Percentiles rank a stretch among this genome's conserved stretches.
phyloP scores from a whole-genome alignment of 1,284 basidiomycete genomes.

The Puccinia coronata region DNA sequence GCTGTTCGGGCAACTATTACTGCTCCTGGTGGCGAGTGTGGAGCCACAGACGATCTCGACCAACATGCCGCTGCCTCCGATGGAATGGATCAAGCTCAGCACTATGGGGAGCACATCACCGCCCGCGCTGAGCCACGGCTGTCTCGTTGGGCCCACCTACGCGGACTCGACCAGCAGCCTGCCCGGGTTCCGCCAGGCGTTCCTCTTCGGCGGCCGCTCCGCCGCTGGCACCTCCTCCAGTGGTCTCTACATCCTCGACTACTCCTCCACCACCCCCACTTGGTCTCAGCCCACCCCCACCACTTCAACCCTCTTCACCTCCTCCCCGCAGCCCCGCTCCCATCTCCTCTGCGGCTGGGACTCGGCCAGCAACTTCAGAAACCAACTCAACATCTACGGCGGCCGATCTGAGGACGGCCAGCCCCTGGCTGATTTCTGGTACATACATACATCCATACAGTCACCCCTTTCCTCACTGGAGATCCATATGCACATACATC shows the following conservation, averaged over 20 bases:
- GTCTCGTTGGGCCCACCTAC: conserved; percentile 37
- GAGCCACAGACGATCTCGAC: conserved; percentile 37
- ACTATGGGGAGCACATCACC: conserved; percentile 18
- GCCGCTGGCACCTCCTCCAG: conserved; percentile 13
- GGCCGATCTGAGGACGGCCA: conserved; percentile 34
- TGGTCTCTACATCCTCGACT: conserved; percentile 30
- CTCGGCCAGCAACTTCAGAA: conserved; percentile 25
- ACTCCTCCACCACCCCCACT: not conserved
- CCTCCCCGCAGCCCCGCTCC: conserved; percentile 17
- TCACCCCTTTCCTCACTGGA: not conserved
- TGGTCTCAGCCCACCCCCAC: conserved; percentile 42
- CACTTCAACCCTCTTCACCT: conserved; percentile 30
- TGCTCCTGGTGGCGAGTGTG: not conserved
- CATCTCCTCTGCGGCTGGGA: conserved; percentile 40
- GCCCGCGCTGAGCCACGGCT: conserved; percentile 29
- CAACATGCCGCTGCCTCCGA: conserved; percentile 38
- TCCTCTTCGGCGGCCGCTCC: conserved; percentile 40
- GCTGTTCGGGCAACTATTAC: not conserved
- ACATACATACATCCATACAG: not conserved
- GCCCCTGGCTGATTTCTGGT: conserved; percentile 38
- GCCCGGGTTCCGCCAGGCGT: not conserved
- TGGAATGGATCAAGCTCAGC: conserved; percentile 48
- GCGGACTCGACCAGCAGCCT: not conserved
- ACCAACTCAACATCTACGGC: conserved; percentile 35
- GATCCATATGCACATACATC: no score